These are phyloP conservation scores for Colletotrichum sansevieriae DNA, from an alignment of 2,329 filamentous ascomycete species.

Conservation along the genomic window DNA sequence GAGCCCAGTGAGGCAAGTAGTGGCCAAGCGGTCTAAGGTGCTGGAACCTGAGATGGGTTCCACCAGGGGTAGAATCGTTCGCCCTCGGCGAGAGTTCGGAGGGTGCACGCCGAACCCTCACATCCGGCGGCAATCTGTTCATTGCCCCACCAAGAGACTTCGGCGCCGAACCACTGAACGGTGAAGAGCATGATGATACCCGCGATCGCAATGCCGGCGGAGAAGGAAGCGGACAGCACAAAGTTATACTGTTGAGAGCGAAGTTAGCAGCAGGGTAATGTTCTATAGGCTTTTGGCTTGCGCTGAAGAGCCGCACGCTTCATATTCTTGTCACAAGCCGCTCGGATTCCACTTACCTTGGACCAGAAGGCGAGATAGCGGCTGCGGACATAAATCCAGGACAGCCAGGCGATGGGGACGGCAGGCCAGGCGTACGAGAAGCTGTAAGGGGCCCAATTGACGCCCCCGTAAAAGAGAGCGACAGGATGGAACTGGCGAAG, in stretches of 20 bases:
- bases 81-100: slow-evolving; percentile 45
- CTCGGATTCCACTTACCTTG: slow-evolving; percentile 51
- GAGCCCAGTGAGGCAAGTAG: slow-evolving; percentile 30
- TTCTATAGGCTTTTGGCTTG: too few relatives aligned
- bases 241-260: slow-evolving; percentile 53
- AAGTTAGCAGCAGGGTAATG: not conserved
- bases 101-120: slow-evolving; percentile 44
- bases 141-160: slow-evolving; percentile 50
- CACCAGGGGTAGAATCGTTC: slow-evolving; percentile 57
- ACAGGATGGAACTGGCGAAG: slow-evolving; percentile 62
- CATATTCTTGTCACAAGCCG: not conserved
- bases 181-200: slow-evolving; percentile 51
- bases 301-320: too few relatives aligned
- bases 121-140: slow-evolving; percentile 43
- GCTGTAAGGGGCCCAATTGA: slow-evolving; percentile 62
- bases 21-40: slow-evolving; percentile 27
- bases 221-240: slow-evolving; percentile 50
- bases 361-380: slow-evolving; percentile 54
- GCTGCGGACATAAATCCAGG: slow-evolving; percentile 50
- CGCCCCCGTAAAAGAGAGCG: slow-evolving; percentile 60
- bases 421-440: slow-evolving; percentile 43
- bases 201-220: slow-evolving; percentile 49
- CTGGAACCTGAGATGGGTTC: slow-evolving; percentile 37
- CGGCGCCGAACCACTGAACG: slow-evolving; percentile 45
- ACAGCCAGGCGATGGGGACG: slow-evolving; percentile 43